phyloP scores from a whole-genome alignment of 345 rosid species.

The Viola odorata region DNA sequence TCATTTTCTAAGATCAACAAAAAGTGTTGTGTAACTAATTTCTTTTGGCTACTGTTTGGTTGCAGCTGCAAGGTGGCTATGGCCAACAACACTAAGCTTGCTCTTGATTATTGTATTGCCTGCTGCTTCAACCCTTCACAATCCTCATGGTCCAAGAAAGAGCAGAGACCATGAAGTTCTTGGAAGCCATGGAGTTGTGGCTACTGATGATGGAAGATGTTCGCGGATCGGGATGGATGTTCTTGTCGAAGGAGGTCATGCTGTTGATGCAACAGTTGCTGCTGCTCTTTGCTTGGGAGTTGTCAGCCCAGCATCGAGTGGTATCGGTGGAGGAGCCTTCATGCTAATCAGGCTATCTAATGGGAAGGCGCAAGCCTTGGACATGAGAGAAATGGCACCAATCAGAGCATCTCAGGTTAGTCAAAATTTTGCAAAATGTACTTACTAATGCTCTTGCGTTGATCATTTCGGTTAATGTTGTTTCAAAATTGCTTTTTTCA shows the following conservation, averaged over 20 bases:
- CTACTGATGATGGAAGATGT: conserved; percentile 49
- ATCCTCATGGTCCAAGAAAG: too few relatives aligned
- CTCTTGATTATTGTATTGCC: too few relatives aligned
- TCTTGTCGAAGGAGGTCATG: conserved; percentile 48
- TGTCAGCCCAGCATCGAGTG: conserved; percentile 54
- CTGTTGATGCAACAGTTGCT: conserved; percentile 56
- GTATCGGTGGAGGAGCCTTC: conserved; percentile 62
- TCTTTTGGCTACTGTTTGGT: too few relatives aligned
- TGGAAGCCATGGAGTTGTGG: conserved; percentile 39
- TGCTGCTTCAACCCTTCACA: background rate
- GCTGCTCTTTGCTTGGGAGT: conserved; percentile 56
- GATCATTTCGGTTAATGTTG: background rate
- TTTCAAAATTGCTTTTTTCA: background rate
- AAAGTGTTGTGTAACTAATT: too few relatives aligned
- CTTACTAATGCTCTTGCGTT: background rate
- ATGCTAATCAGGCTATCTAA: conserved; percentile 30
- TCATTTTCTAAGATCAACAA: too few relatives aligned
- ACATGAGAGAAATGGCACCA: conserved; percentile 69
- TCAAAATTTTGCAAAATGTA: background rate
- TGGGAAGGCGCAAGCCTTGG: conserved; percentile 34
- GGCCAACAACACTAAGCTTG: too few relatives aligned
- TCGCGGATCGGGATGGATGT: conserved; percentile 33
- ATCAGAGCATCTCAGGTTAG: conserved; percentile 44
- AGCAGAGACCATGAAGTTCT: conserved; percentile 10
- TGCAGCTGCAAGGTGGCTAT: too few relatives aligned